Evolutionary conservation across 2,329 filamentous ascomycete species (phyloP).

Genomic region (Ophiosphaerella korrae): DNA sequence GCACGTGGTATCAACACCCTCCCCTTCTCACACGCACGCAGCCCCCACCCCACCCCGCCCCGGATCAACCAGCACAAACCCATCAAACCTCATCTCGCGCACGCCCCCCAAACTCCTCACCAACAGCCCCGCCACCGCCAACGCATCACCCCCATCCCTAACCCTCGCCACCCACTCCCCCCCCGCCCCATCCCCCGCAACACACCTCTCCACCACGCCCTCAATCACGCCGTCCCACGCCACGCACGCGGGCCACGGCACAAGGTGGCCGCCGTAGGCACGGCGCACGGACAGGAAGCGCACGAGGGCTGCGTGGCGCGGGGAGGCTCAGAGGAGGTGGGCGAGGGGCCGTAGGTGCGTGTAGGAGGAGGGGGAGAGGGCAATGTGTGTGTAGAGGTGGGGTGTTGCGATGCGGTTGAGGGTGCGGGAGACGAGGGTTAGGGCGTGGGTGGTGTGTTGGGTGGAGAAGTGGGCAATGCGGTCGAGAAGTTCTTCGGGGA

Average conservation of each 20-base stretch:
- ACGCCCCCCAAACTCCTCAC: conserved; percentile 16
- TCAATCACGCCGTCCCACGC: conserved; percentile 8
- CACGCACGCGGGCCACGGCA: conserved; percentile 12
- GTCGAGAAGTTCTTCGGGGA: conserved; percentile 23
- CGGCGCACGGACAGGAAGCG: conserved; percentile 10
- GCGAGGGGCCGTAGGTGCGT: conserved; percentile 15
- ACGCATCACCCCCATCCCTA: conserved; percentile 15
- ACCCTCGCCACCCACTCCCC: conserved; percentile 9
- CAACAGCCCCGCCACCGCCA: conserved; percentile 17
- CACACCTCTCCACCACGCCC: conserved; percentile 4
- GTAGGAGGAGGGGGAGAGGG: conserved; percentile 11
- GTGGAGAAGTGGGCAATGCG: conserved; percentile 6
- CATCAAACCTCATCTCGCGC: conserved; percentile 18
- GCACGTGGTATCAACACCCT: too few species aligned
- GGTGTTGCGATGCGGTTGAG: conserved; percentile 20
- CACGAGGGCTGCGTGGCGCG: conserved; percentile 8
- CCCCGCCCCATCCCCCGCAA: conserved; percentile 8
- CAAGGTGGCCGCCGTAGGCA: conserved; percentile 20
- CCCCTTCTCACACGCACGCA: too few species aligned
- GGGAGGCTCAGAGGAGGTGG: conserved; percentile 16
- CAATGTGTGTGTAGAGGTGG: conserved; percentile 15
- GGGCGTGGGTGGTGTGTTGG: conserved; percentile 1
- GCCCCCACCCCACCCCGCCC: background rate
- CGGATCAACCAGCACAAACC: conserved; percentile 22
- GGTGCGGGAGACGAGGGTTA: conserved; percentile 13